phyloP scores from a whole-genome alignment of 192 early-diverging fungal genomes.

The Rhizophagus sp. region DNA sequence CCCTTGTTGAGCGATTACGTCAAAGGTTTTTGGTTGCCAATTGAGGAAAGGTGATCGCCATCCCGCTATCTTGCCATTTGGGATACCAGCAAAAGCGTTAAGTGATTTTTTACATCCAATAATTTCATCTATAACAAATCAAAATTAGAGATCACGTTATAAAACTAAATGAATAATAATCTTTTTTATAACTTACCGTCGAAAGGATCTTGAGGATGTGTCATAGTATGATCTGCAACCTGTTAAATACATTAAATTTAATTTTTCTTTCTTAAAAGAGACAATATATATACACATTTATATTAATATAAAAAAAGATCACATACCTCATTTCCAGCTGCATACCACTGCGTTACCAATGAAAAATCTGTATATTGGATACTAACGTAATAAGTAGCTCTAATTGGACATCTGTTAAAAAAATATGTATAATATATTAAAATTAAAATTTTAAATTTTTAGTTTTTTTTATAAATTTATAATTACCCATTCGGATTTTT shows the following conservation, averaged over 20 bases:
- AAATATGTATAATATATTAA: background rate
- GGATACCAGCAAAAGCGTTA: constrained; percentile 60
- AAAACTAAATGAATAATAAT: background rate
- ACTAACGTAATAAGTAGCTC: constrained; percentile 61
- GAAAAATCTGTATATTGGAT: constrained; percentile 64
- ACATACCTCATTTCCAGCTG: constrained; percentile 41
- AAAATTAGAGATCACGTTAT: background rate
- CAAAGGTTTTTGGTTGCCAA: constrained; percentile 50
- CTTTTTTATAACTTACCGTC: constrained; percentile 27
- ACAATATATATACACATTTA: too few relatives aligned
- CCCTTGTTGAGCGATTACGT: constrained; percentile 43
- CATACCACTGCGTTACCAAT: constrained; percentile 61
- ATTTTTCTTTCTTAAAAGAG: background rate
- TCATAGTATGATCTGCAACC: constrained; percentile 63
- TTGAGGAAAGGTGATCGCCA: constrained; percentile 69
- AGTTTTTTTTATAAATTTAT: constrained; percentile 28
- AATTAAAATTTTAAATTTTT: background rate
- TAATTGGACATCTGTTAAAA: constrained; percentile 51
- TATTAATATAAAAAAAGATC: too few relatives aligned
- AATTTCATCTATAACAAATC: constrained; percentile 35
- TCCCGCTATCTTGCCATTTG: constrained; percentile 55
- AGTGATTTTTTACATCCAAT: constrained; percentile 42
- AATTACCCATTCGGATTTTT: constrained; percentile 23
- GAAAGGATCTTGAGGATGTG: constrained; percentile 41
- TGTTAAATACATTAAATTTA: background rate